Percentiles rank a stretch among this genome's conserved stretches.
phyloP scores from a whole-genome alignment of 257 asterid species.

The Catharanthus roseus region DNA sequence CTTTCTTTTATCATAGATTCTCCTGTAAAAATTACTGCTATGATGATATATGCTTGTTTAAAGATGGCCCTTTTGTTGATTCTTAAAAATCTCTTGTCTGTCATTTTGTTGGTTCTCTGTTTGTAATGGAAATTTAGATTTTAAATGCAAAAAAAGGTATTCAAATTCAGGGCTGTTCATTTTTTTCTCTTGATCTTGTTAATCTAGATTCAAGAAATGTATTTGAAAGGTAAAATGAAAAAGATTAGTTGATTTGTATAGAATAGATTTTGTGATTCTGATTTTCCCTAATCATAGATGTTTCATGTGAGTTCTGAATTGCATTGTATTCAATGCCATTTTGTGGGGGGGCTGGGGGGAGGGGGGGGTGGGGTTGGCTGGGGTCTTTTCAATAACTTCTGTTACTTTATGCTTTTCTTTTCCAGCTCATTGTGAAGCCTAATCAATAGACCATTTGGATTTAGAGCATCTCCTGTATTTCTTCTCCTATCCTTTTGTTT shows the following conservation, averaged over 20 bases:
- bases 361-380: too few species aligned
- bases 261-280: neutral
- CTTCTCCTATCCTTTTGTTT: neutral
- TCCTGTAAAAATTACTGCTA: neutral
- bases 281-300: neutral
- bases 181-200: neutral
- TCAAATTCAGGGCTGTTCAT: neutral
- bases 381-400: neutral
- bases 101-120: neutral
- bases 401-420: neutral
- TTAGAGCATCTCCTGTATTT: neutral
- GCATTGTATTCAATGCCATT: too few species aligned
- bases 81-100: neutral
- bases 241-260: neutral
- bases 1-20: constrained; percentile 5
- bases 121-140: neutral
- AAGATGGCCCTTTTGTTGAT: neutral
- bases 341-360: too few species aligned
- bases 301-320: neutral
- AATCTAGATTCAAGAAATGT: neutral
- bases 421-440: neutral
- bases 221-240: neutral
- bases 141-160: neutral
- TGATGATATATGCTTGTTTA: neutral
- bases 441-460: neutral